Conservation (phyloP, 345 rosid genomes). For the Stellera chamaejasme region DNA sequence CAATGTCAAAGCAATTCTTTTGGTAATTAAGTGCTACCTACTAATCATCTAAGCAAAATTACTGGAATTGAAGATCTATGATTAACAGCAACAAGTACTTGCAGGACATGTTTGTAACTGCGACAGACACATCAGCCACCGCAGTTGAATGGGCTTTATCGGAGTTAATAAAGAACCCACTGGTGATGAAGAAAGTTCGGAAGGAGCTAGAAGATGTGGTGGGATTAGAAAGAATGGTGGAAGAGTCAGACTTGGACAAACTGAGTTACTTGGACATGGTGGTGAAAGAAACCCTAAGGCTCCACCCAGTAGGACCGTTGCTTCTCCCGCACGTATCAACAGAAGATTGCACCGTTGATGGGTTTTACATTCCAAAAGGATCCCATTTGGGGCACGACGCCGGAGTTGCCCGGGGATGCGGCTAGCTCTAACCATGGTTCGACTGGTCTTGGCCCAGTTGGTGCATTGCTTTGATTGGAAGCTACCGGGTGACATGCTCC, state of each 20-base stretch:
- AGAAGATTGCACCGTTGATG: constrained; percentile 23
- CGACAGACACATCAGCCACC: constrained; percentile 28
- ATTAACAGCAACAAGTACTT: no score
- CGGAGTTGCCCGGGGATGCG: constrained; percentile 38
- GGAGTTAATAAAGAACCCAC: constrained; percentile 28
- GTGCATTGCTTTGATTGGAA: constrained; percentile 51
- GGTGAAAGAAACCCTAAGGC: constrained; percentile 35
- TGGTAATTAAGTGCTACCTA: constrained; percentile 10
- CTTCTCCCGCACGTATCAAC: constrained; percentile 24
- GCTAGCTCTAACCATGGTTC: constrained; percentile 25
- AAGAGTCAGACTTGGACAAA: constrained; percentile 34
- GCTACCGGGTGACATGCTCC: constrained; percentile 21
- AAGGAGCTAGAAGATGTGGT: constrained; percentile 26
- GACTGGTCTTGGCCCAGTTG: constrained; percentile 27
- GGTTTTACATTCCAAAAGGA: constrained; percentile 24
- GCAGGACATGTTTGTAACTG: constrained; percentile 25
- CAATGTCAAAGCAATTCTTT: constrained; percentile 19
- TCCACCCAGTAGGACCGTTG: constrained; percentile 37
- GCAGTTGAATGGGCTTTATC: constrained; percentile 26
- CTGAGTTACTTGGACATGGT: constrained; percentile 33
- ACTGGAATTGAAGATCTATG: no score
- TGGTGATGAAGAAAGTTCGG: constrained; percentile 25
- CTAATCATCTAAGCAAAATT: no score
- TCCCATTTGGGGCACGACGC: constrained; percentile 39
- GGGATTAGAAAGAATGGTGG: constrained; percentile 31